Evolutionary conservation across 768 basidiomycete species (phyloP).

Genomic region (Hericium erinaceus): DNA sequence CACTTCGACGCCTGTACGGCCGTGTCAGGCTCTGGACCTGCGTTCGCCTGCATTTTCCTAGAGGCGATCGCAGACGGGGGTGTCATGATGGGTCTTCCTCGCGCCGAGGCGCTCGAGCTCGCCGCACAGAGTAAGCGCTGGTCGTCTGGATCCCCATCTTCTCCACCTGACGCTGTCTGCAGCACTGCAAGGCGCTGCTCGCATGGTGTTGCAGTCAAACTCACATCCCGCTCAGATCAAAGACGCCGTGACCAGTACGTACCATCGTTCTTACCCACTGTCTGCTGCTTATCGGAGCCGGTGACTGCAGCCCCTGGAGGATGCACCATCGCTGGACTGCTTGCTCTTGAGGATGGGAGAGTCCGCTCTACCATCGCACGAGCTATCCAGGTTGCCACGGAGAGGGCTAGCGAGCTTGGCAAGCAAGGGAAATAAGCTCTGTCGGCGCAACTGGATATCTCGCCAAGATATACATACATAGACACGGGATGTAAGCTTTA

Average conservation of each 20-base stretch:
- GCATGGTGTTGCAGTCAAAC: constrained; percentile 87
- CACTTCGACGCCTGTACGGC: constrained; percentile 99
- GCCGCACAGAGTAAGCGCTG: constrained; percentile 80
- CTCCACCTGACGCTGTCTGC: constrained; percentile 1
- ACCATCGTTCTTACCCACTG: not conserved
- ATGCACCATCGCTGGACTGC: constrained; percentile 94
- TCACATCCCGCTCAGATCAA: constrained; percentile 94
- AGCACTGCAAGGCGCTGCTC: constrained; percentile 94
- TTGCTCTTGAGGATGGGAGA: constrained; percentile 89
- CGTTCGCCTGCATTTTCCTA: constrained; percentile 92
- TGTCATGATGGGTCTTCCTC: constrained; percentile 98
- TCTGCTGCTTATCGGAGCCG: too few relatives aligned
- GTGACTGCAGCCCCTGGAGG: constrained; percentile 77
- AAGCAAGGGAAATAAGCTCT: constrained; percentile 48
- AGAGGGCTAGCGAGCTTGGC: constrained; percentile 79
- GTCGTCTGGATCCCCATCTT: not conserved
- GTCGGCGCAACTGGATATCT: not conserved
- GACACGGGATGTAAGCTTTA: not conserved
- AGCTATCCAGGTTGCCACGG: constrained; percentile 88
- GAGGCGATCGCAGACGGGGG: constrained; percentile 99
- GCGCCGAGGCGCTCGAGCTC: constrained; percentile 87
- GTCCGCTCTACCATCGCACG: constrained; percentile 93
- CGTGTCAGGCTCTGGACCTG: constrained; percentile 91
- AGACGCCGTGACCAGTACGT: constrained; percentile 92
- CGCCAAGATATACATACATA: not conserved